Conservation (phyloP, 2,329 filamentous ascomycete species). For the Aurifilum marmelostoma region DNA sequence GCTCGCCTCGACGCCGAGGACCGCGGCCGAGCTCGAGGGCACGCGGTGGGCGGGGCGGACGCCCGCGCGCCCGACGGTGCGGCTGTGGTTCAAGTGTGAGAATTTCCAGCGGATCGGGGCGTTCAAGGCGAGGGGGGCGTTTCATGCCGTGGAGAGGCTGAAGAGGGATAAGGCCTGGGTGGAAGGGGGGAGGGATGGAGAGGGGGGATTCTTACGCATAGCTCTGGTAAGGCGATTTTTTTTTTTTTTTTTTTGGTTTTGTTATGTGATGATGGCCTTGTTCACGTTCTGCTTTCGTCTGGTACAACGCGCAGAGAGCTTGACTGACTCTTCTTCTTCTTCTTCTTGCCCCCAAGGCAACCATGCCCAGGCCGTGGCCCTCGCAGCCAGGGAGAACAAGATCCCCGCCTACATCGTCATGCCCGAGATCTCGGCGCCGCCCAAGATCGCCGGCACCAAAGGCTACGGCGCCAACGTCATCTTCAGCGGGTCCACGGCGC, state of each 20-base stretch:
- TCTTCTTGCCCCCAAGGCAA: conserved; percentile 63
- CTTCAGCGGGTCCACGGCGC: conserved; percentile 79
- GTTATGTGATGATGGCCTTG: too few species aligned
- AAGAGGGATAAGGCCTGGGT: conserved; percentile 64
- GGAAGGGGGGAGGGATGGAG: conserved; percentile 58
- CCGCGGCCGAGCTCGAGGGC: conserved; percentile 49
- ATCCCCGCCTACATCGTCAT: conserved; percentile 90
- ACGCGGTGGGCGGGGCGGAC: conserved; percentile 59
- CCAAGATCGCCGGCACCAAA: conserved; percentile 82
- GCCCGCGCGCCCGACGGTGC: conserved; percentile 66
- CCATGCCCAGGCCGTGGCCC: conserved; percentile 88
- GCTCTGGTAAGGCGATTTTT: conserved; percentile 77
- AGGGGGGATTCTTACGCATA: conserved; percentile 88
- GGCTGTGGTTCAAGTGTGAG: conserved; percentile 94
- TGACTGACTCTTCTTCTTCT: neutral
- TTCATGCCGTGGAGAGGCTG: conserved; percentile 78
- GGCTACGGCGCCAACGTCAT: conserved; percentile 77
- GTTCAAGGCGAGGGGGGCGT: conserved; percentile 90
- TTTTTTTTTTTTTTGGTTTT: too few species aligned
- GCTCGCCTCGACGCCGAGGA: conserved; percentile 73
- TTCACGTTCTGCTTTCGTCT: too few species aligned
- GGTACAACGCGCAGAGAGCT: too few species aligned
- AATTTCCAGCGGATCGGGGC: conserved; percentile 89
- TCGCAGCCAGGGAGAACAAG: conserved; percentile 74
- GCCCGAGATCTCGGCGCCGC: conserved; percentile 81